Percentiles rank a stretch among this genome's conserved stretches.
Evolutionary conservation across 192 early-diverging fungal genomes (phyloP).

Genomic region (Umbelopsis vinacea): DNA sequence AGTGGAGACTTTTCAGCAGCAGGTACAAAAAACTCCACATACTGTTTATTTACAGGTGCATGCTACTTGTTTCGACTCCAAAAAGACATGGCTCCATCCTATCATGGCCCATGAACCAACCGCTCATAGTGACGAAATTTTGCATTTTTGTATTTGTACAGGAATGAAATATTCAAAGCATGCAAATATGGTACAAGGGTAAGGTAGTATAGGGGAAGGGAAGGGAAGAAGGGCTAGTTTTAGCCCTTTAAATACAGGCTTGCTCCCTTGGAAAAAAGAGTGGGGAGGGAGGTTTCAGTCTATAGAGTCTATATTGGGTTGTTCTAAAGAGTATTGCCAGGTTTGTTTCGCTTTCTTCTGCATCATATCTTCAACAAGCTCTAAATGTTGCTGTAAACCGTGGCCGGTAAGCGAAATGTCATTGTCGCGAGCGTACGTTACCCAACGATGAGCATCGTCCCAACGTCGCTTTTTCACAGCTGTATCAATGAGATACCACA

Average conservation of each 20-base stretch:
- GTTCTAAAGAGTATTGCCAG: not conserved
- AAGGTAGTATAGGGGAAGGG: not conserved
- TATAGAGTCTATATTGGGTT: constrained; percentile 1
- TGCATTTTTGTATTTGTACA: constrained; percentile 14
- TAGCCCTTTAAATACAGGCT: no score
- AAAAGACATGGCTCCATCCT: no score
- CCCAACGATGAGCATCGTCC: constrained; percentile 12
- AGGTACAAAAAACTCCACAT: no score
- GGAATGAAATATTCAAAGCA: not conserved
- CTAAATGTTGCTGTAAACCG: not conserved
- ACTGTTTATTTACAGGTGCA: no score
- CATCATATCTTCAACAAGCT: not conserved
- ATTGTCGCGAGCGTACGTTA: not conserved
- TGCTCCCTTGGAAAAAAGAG: no score
- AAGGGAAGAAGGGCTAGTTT: not conserved
- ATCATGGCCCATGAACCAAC: no score
- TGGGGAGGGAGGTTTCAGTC: not conserved
- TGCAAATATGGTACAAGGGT: constrained; percentile 22
- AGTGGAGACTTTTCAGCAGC: no score
- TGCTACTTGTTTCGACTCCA: no score
- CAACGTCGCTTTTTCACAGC: constrained; percentile 22
- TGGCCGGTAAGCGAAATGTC: not conserved
- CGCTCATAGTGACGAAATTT: no score
- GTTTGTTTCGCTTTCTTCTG: not conserved
- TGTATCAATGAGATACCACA: constrained; percentile 30